These are phyloP conservation scores for Penicillium waksmanii DNA, from an alignment of 495 filamentous ascomycete species.

Conservation along the genomic window DNA sequence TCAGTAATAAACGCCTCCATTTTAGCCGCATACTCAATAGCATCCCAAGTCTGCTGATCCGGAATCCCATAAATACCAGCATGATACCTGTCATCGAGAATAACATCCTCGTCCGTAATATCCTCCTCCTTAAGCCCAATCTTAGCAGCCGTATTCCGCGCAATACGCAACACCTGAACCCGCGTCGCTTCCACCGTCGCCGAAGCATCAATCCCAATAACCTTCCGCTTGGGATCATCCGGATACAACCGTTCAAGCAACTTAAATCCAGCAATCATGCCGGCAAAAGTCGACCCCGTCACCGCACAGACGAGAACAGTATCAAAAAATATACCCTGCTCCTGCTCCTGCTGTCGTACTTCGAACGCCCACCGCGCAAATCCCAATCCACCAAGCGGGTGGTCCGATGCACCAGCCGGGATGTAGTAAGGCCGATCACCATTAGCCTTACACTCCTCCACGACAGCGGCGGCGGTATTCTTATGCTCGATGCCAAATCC, in stretches of 20 bases:
- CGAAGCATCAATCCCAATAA: slow-evolving; percentile 66
- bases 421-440: slow-evolving; percentile 67
- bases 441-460: slow-evolving; percentile 42
- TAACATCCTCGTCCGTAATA: slow-evolving; percentile 58
- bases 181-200: slow-evolving; percentile 58
- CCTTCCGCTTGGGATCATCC: slow-evolving; percentile 42
- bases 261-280: slow-evolving; percentile 68
- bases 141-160: slow-evolving; percentile 56
- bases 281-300: slow-evolving; percentile 64
- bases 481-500: slow-evolving; percentile 66
- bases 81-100: slow-evolving; percentile 64
- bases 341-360: slow-evolving; percentile 59
- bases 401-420: slow-evolving; percentile 65
- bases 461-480: slow-evolving; percentile 48
- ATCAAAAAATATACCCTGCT: slow-evolving; percentile 60
- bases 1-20: slow-evolving; percentile 71
- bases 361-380: slow-evolving; percentile 69
- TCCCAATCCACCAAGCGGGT: slow-evolving; percentile 66
- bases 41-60: slow-evolving; percentile 58
- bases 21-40: slow-evolving; percentile 61
- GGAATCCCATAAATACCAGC: slow-evolving; percentile 64
- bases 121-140: slow-evolving; percentile 59
- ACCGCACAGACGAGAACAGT: slow-evolving; percentile 65
- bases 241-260: slow-evolving; percentile 48
- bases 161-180: slow-evolving; percentile 63